Evolutionary conservation across 345 rosid genomes (phyloP).

Genomic region (Atalantia buxifolia): DNA sequence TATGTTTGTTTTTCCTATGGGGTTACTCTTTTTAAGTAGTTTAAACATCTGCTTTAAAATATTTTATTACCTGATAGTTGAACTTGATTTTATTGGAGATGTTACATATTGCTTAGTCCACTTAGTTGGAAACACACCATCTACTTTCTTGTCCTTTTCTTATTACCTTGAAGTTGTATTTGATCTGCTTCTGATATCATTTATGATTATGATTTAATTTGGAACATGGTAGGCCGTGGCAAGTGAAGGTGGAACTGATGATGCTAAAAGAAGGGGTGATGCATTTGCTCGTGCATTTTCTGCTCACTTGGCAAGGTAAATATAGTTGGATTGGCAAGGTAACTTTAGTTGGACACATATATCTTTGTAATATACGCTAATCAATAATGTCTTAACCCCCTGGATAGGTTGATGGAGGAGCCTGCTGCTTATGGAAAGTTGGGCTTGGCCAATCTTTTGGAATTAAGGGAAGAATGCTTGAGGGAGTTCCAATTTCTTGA

Average conservation of each 20-base stretch:
- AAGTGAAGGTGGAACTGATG: slow-evolving; percentile 98
- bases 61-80: neutral
- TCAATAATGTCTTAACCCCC: slow-evolving; percentile 8
- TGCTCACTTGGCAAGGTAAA: slow-evolving; percentile 95
- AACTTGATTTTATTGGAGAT: neutral
- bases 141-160: neutral
- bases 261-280: slow-evolving; percentile 96
- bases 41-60: neutral
- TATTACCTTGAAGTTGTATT: neutral
- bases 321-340: slow-evolving; percentile 63
- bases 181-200: neutral
- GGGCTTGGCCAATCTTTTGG: slow-evolving; percentile 97
- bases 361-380: neutral
- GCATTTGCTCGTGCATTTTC: slow-evolving; percentile 99
- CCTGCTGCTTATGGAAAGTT: slow-evolving; percentile 98
- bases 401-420: slow-evolving; percentile 89
- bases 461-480: slow-evolving; percentile 95
- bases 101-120: neutral
- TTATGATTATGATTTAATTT: slow-evolving; percentile 10
- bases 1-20: neutral
- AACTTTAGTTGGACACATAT: slow-evolving; percentile 2
- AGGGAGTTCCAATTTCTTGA: slow-evolving; percentile 96
- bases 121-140: neutral
- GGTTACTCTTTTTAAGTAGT: neutral
- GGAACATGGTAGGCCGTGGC: slow-evolving; percentile 80